Evolutionary conservation across 768 basidiomycete genomes (phyloP), one percentile per base, ranked within the genome.

Genomic region (Pulveroboletus sp.): DNA sequence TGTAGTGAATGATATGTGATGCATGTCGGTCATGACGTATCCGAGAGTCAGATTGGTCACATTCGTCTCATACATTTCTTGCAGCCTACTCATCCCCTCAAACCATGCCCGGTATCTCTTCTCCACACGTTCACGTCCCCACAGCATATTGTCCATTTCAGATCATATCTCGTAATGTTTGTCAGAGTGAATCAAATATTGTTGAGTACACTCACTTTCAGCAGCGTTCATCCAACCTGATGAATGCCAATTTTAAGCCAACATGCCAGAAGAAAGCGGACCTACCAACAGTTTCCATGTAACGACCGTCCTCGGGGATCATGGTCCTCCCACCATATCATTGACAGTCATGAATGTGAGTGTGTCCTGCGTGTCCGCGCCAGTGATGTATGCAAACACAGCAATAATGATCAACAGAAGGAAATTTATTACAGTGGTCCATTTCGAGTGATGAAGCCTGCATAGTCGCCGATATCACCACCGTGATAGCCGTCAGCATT

Each of bases 271-370:
- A 23, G 36, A 16, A 1, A 14, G 11, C 8, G 10, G 13, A 41
- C 78, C 13, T 40, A 85, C 90, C 91, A 45, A 94, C 72, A 9
- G 93, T 97, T 70, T 97, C 93, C 85, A 95, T 88, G 63, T 94
- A 95, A 21, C 90, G 74, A n/a, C 94, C 88, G 54, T 89, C 86
- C 60, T 91, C 88, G 52, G 93, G 63, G 2, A 85, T 53, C 52
- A 64, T 58, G n/a, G 56, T 25, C 24, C 56, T 53, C 35, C 48
- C 48, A 41, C 61, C 53, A 16, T 58, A 64, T 14, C 55, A 52
- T 13, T 63, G 61, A 40, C 60, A 61, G 34, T 64, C 52, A 20
- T 59, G 62, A 37, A 61, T 50, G 21, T 64, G 62, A 45, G 0
- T 75, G 55, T 92, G 89, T 5, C 85, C 85, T 73, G 50, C 29